These are phyloP conservation scores for Termitomyces sp. DNA, from an alignment of 768 basidiomycete species.

Conservation along the genomic window DNA sequence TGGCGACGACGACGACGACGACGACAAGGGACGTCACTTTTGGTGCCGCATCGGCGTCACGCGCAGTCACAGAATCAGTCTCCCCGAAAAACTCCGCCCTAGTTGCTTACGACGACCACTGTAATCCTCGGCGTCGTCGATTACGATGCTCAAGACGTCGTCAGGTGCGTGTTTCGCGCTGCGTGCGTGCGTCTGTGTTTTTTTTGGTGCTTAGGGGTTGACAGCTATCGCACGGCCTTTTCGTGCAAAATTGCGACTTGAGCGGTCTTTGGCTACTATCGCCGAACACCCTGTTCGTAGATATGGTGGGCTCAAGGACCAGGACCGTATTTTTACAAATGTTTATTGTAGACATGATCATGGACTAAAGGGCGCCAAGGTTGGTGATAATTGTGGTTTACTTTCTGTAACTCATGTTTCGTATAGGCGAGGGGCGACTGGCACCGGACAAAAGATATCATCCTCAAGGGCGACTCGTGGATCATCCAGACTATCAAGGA, in stretches of 20 bases:
- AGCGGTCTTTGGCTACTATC: slow-evolving; percentile 63
- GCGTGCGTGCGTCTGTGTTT: background rate
- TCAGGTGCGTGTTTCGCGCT: slow-evolving; percentile 21
- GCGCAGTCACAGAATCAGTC: slow-evolving; percentile 3
- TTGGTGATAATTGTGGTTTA: slow-evolving; percentile 28
- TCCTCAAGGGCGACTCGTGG: slow-evolving; percentile 94
- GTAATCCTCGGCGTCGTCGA: slow-evolving; percentile 32
- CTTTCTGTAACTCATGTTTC: background rate
- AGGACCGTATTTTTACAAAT: slow-evolving; percentile 93
- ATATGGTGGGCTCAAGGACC: slow-evolving; percentile 93
- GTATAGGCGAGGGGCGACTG: slow-evolving; percentile 86
- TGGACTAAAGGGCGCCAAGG: slow-evolving; percentile 88
- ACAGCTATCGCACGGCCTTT: slow-evolving; percentile 24
- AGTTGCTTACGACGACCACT: slow-evolving; percentile 25
- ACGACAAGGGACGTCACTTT: background rate
- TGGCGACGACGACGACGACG: slow-evolving; percentile 2
- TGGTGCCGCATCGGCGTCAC: slow-evolving; percentile 3
- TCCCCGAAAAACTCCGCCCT: slow-evolving; percentile 20
- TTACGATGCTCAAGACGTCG: slow-evolving; percentile 28
- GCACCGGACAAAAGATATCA: slow-evolving; percentile 96
- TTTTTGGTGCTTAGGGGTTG: background rate
- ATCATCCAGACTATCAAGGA: slow-evolving; percentile 96
- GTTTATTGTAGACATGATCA: slow-evolving; percentile 85
- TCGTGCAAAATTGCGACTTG: slow-evolving; percentile 30
- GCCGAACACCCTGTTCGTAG: slow-evolving; percentile 82